Evolutionary conservation across 1,284 basidiomycete species (phyloP).

Genomic region (Austropuccinia psidii): DNA sequence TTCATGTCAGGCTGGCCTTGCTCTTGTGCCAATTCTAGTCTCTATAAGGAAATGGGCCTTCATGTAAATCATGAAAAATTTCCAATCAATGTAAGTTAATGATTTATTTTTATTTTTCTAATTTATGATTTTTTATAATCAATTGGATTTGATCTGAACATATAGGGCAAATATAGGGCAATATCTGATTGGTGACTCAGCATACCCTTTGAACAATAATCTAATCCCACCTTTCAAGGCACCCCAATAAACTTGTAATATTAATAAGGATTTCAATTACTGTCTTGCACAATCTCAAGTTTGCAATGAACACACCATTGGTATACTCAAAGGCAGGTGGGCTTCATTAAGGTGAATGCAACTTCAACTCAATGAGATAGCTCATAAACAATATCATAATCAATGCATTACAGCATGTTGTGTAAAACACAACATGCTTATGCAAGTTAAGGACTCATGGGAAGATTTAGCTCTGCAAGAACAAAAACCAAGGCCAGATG

Average conservation of each 20-base stretch:
- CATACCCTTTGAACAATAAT: not conserved
- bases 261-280: conserved; percentile 5
- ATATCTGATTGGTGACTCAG: not conserved
- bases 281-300: conserved; percentile 6
- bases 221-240: not conserved
- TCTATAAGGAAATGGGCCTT: not conserved
- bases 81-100: not conserved
- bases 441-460: not conserved
- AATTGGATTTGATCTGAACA: too few relatives aligned
- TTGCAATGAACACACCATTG: not conserved
- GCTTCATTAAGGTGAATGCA: not conserved
- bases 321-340: not conserved
- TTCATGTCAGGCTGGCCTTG: not conserved
- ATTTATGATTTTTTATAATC: too few relatives aligned
- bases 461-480: too few relatives aligned
- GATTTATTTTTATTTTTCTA: not conserved
- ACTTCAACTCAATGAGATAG: not conserved
- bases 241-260: not conserved
- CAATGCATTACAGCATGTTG: not conserved
- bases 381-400: not conserved
- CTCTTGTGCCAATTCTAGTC: not conserved
- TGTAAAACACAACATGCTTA: not conserved
- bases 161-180: too few relatives aligned
- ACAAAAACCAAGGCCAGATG: too few relatives aligned
- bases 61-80: not conserved